Evolutionary conservation across 371 early-diverging fungal species (phyloP), one percentile per base, ranked within the genome.

Genomic region (Apophysomyces trapeziformis): DNA sequence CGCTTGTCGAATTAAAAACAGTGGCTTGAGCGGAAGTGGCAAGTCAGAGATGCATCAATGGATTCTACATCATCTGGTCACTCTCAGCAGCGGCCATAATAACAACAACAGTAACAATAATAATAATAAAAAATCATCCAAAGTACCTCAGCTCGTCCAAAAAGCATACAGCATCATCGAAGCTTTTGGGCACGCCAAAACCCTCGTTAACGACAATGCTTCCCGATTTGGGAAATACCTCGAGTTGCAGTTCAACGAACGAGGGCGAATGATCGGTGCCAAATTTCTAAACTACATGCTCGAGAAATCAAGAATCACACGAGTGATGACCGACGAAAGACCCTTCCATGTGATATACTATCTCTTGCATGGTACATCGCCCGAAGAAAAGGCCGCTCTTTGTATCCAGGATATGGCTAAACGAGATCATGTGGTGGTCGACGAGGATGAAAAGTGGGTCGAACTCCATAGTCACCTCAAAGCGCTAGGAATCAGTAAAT

Each of bases 271-370:
- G 73, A 82, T 91, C 9, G 96, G 98, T 32, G 90, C 90, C 7
- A 96, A 94, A 75, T 77, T 92, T 63, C 80, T 95, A 46, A 92
- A 94, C 65, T 98, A 95, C 73, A 83, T 96, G 60, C 81, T 99
- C 16, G 98, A 99, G 66, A 71, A 88, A 88, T 75, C 81, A 76
- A 85, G 93, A 37, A 84, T 93, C 32, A 79, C 86, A 6, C 74
- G 76, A 38, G 68, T 74, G 13, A 57, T 78, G 43, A 82, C 79
- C 16, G 87, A 87, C 61, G 92, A 96, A 63, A 84, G 92, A 62
- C 96, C 91, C 74, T 98, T 96, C 77, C 94, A 98, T 75, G 89
- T 96, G 44, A 94, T 99, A 70, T 93, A 97, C 73, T 90, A 95
- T 57, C 79, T 98, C 9, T 76, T 92, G 11, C 84, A 80, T 38